These are phyloP conservation scores for Colletotrichum australisinense DNA, from an alignment of 2,329 filamentous ascomycete species.

Conservation along the genomic window DNA sequence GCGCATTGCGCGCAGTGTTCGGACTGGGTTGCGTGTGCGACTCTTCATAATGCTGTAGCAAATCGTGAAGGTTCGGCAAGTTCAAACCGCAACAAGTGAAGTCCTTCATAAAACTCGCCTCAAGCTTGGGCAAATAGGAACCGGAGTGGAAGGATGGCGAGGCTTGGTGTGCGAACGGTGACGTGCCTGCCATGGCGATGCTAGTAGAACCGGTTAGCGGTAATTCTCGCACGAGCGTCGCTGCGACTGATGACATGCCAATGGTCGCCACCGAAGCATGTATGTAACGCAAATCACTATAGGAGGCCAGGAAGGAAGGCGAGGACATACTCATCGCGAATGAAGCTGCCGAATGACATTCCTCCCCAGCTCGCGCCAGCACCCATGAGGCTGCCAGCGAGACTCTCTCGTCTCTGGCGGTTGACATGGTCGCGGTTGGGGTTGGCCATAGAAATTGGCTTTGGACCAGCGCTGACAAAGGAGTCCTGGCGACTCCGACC, in stretches of 20 bases:
- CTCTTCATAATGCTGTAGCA: slow-evolving; percentile 97
- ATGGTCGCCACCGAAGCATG: slow-evolving; percentile 1
- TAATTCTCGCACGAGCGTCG: neutral
- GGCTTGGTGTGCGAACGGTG: slow-evolving; percentile 83
- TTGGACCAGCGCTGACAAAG: slow-evolving; percentile 73
- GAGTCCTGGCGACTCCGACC: slow-evolving; percentile 72
- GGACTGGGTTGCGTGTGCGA: slow-evolving; percentile 80
- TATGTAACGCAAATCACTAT: neutral
- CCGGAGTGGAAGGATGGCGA: slow-evolving; percentile 98
- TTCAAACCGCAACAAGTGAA: slow-evolving; percentile 95
- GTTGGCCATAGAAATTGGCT: slow-evolving; percentile 75
- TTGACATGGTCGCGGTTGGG: slow-evolving; percentile 69
- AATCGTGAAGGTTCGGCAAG: slow-evolving; percentile 90
- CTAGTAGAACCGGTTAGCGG: slow-evolving; percentile 57
- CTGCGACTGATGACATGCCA: neutral
- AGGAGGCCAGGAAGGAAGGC: slow-evolving; percentile 36
- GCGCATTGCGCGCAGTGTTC: slow-evolving; percentile 52
- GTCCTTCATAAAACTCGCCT: slow-evolving; percentile 97
- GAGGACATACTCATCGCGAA: slow-evolving; percentile 90
- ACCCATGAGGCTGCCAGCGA: slow-evolving; percentile 75
- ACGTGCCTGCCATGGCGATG: slow-evolving; percentile 95
- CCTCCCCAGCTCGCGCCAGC: slow-evolving; percentile 95
- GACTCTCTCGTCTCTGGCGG: slow-evolving; percentile 69
- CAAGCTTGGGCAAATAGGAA: slow-evolving; percentile 94
- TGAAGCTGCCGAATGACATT: slow-evolving; percentile 95